Evolutionary conservation across 2,329 filamentous ascomycete genomes (phyloP).

Genomic region (Leptosphaerulina australis): DNA sequence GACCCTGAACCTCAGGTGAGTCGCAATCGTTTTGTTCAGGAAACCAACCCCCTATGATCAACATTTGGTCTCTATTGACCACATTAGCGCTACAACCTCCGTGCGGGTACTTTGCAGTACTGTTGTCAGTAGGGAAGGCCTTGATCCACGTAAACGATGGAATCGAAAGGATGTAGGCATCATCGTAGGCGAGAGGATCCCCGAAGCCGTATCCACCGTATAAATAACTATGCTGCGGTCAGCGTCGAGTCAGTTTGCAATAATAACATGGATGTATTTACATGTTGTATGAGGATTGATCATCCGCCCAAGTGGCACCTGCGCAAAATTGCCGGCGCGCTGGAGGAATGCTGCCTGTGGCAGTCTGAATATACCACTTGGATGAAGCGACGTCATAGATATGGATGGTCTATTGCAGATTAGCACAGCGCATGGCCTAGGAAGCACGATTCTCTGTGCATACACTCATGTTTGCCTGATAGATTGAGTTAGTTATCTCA

Average conservation of each 20-base stretch:
- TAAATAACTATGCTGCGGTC: slow-evolving; percentile 56
- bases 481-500: neutral
- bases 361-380: slow-evolving; percentile 66
- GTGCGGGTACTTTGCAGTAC: slow-evolving; percentile 54
- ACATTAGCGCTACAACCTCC: slow-evolving; percentile 64
- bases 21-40: slow-evolving; percentile 57
- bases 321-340: slow-evolving; percentile 66
- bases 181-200: slow-evolving; percentile 61
- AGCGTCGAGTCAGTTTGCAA: neutral
- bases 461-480: slow-evolving; percentile 47
- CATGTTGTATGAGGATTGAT: slow-evolving; percentile 69
- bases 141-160: slow-evolving; percentile 70
- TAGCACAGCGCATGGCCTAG: neutral
- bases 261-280: slow-evolving; percentile 36
- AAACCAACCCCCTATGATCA: slow-evolving; percentile 67
- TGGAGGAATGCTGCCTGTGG: slow-evolving; percentile 60
- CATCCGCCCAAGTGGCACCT: slow-evolving; percentile 64
- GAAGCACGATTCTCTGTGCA: neutral
- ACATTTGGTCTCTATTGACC: slow-evolving; percentile 63
- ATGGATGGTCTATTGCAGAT: slow-evolving; percentile 54
- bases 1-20: slow-evolving; percentile 58
- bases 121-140: slow-evolving; percentile 54
- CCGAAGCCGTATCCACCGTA: slow-evolving; percentile 64
- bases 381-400: slow-evolving; percentile 66
- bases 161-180: slow-evolving; percentile 66